phyloP scores from a whole-genome alignment of 495 filamentous ascomycete species.

The Geopyxis carbonaria region DNA sequence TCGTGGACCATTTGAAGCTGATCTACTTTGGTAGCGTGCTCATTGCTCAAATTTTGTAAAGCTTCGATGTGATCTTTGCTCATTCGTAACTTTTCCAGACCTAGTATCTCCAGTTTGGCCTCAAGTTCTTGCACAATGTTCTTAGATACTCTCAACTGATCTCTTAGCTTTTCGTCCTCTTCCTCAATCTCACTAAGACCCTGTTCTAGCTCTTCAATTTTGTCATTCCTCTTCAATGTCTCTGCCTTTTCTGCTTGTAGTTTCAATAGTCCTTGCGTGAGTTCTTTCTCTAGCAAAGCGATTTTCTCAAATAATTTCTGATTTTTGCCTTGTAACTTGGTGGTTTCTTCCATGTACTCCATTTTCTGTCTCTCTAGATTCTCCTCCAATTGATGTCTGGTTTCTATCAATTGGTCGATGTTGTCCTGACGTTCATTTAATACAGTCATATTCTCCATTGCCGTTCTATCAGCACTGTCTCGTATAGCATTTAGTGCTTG shows the following conservation, averaged over 20 bases:
- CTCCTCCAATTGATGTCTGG: constrained; percentile 8
- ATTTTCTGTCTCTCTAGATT: constrained; percentile 15
- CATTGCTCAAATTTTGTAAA: background rate
- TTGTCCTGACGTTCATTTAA: constrained; percentile 19
- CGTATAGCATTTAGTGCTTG: constrained; percentile 26
- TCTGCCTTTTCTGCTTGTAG: constrained; percentile 10
- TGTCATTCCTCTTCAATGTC: constrained; percentile 13
- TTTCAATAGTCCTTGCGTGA: constrained; percentile 10
- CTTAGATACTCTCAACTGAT: background rate
- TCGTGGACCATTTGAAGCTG: background rate
- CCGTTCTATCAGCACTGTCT: constrained; percentile 29
- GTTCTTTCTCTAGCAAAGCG: constrained; percentile 8
- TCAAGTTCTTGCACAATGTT: background rate
- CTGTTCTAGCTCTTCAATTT: constrained; percentile 10
- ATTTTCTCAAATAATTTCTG: constrained; percentile 7
- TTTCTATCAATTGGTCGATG: constrained; percentile 15
- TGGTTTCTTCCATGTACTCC: background rate
- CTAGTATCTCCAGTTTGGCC: background rate
- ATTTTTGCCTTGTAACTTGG: constrained; percentile 7
- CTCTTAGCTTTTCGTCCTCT: background rate
- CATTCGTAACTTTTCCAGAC: background rate
- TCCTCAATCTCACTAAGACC: background rate
- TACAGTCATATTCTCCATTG: constrained; percentile 18
- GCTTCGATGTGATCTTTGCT: background rate
- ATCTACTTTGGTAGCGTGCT: background rate